These are phyloP conservation scores for Didymella glomerata DNA, from an alignment of 2,329 filamentous ascomycete genomes.

Conservation along the genomic window DNA sequence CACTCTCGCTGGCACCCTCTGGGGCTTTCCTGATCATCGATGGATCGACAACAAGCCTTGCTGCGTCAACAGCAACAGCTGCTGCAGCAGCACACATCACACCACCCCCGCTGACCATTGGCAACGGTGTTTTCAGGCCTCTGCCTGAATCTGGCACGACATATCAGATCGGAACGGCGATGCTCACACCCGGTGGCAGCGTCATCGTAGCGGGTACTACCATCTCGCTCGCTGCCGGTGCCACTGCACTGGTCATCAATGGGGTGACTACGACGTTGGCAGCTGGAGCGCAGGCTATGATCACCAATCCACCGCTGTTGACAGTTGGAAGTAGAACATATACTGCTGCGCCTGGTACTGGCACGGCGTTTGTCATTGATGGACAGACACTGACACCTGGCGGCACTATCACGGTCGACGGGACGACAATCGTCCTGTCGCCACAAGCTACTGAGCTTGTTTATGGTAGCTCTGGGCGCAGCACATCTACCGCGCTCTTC, in stretches of 20 bases:
- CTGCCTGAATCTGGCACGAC: constrained; percentile 44
- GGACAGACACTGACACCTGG: constrained; percentile 52
- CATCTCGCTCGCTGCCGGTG: constrained; percentile 44
- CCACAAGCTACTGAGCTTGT: constrained; percentile 52
- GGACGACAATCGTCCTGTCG: constrained; percentile 54
- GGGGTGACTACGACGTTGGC: constrained; percentile 28
- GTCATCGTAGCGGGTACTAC: constrained; percentile 47
- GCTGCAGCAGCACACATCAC: constrained; percentile 29
- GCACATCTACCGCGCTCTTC: constrained; percentile 49
- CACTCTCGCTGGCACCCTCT: constrained; percentile 44
- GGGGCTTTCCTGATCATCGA: constrained; percentile 47
- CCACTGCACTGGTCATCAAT: constrained; percentile 41
- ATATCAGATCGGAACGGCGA: constrained; percentile 49
- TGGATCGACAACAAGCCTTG: constrained; percentile 47
- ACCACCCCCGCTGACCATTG: constrained; percentile 44
- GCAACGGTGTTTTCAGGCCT: constrained; percentile 38
- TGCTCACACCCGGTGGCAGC: constrained; percentile 52
- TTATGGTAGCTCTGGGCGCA: constrained; percentile 49
- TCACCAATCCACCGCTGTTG: constrained; percentile 52
- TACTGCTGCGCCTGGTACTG: constrained; percentile 55
- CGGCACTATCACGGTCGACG: constrained; percentile 50
- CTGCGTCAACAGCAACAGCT: constrained; percentile 25
- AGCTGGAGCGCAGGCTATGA: constrained; percentile 39
- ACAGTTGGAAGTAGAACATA: constrained; percentile 44
- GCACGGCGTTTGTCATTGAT: constrained; percentile 55